phyloP scores from a whole-genome alignment of 148 eudicot genomes.

The Silene latifolia region DNA sequence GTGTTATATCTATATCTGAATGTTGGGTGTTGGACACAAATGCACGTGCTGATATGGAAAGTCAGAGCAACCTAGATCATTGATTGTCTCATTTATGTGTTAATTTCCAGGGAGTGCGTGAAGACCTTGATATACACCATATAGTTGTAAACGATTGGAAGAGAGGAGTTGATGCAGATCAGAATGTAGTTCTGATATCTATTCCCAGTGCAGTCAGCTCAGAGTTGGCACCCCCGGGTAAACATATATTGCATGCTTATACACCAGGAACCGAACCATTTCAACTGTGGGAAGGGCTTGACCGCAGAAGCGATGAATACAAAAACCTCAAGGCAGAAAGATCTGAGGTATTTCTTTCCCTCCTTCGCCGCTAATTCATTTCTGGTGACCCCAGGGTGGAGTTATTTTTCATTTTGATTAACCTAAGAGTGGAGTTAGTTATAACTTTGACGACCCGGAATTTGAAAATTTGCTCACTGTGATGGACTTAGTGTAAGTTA shows the following conservation, averaged over 20 bases:
- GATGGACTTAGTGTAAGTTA: too few species aligned
- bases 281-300: slow-evolving; percentile 90
- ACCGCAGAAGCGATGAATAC: slow-evolving; percentile 74
- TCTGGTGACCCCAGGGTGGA: too few species aligned
- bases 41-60: too few species aligned
- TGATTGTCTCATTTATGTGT: slow-evolving; percentile 2
- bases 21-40: too few species aligned
- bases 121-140: slow-evolving; percentile 90
- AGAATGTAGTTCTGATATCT: slow-evolving; percentile 91
- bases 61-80: neutral
- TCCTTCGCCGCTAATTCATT: neutral
- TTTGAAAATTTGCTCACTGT: too few species aligned
- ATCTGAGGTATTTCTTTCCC: slow-evolving; percentile 58
- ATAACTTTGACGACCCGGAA: too few species aligned
- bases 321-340: slow-evolving; percentile 81
- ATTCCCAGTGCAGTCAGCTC: slow-evolving; percentile 83
- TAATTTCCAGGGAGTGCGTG: slow-evolving; percentile 52
- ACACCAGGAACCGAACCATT: slow-evolving; percentile 94
- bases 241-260: slow-evolving; percentile 88
- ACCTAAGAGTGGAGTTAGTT: too few species aligned
- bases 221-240: slow-evolving; percentile 87
- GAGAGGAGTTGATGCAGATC: slow-evolving; percentile 95
- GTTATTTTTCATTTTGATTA: too few species aligned
- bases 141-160: slow-evolving; percentile 89
- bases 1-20: too few species aligned